phyloP scores from a whole-genome alignment of 192 early-diverging fungal genomes.

The Coemansia brasiliensis region DNA sequence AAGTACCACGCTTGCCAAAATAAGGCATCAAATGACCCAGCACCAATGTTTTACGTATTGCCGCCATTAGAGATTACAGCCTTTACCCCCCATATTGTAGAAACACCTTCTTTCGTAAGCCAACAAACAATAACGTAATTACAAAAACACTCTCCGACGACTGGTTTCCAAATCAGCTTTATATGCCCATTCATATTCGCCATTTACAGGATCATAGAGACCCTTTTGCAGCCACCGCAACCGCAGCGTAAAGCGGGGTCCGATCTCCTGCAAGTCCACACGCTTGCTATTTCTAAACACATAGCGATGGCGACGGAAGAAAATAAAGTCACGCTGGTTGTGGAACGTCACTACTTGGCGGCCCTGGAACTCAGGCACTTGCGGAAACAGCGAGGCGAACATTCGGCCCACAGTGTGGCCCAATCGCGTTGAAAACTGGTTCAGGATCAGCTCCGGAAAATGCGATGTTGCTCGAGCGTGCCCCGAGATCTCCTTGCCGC shows the following conservation, averaged over 20 bases:
- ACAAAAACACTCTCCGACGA: conserved; percentile 83
- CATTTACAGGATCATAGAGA: conserved; percentile 82
- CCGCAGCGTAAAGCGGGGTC: conserved; percentile 93
- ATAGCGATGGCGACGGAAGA: conserved; percentile 96
- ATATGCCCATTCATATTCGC: conserved; percentile 97
- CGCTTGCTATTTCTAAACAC: conserved; percentile 79
- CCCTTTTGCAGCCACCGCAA: conserved; percentile 95
- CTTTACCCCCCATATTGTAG: no score
- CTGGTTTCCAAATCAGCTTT: conserved; percentile 92
- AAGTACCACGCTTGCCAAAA: no score
- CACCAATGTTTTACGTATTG: no score
- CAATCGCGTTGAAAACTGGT: conserved; percentile 94
- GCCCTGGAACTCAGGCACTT: conserved; percentile 93
- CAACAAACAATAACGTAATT: conserved; percentile 10
- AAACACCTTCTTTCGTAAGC: not conserved
- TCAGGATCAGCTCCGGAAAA: conserved; percentile 94
- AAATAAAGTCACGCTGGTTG: conserved; percentile 99
- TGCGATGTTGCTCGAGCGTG: conserved; percentile 79
- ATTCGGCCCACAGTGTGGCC: conserved; percentile 96
- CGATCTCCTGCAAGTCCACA: conserved; percentile 91
- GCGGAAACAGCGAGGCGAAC: conserved; percentile 96
- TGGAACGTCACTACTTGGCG: conserved; percentile 95
- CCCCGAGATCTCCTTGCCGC: conserved; percentile 77
- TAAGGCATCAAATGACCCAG: no score
- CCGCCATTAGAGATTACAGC: not conserved